Conservation (phyloP, 2,329 filamentous ascomycete species). For the Fusarium papillatum region DNA sequence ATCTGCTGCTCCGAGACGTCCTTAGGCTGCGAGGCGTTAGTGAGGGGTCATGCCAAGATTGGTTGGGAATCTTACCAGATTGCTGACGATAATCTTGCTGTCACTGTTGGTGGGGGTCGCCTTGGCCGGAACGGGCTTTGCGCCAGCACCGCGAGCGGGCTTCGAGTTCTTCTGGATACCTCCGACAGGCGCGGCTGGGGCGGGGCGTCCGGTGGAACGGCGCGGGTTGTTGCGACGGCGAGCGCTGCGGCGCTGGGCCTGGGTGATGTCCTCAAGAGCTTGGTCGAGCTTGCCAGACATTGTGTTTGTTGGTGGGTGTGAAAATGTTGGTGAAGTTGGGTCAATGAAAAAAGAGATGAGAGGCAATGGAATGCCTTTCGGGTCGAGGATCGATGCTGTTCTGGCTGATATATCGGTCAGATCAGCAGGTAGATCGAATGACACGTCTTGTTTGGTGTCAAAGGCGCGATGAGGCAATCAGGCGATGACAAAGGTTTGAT, state of each 20-base stretch:
- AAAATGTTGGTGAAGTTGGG: slow-evolving; percentile 22
- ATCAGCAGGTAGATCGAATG: slow-evolving; percentile 41
- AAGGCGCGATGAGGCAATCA: slow-evolving; percentile 21
- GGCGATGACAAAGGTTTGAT: slow-evolving; percentile 11
- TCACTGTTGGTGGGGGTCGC: slow-evolving; percentile 74
- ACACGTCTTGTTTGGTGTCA: slow-evolving; percentile 25
- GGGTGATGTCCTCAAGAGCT: slow-evolving; percentile 97
- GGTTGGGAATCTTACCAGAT: slow-evolving; percentile 78
- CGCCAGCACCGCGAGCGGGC: slow-evolving; percentile 68
- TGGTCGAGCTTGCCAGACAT: slow-evolving; percentile 98
- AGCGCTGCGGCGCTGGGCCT: slow-evolving; percentile 75
- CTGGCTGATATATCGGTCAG: slow-evolving; percentile 37
- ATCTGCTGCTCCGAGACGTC: slow-evolving; percentile 98
- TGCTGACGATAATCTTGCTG: slow-evolving; percentile 99
- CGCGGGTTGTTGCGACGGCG: slow-evolving; percentile 65
- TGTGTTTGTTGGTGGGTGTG: slow-evolving; percentile 51
- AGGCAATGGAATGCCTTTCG: slow-evolving; percentile 13
- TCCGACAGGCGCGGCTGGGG: slow-evolving; percentile 80
- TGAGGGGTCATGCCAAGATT: background rate
- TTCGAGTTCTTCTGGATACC: slow-evolving; percentile 87
- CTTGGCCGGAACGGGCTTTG: slow-evolving; percentile 75
- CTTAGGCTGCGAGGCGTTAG: slow-evolving; percentile 80
- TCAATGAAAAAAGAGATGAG: slow-evolving; percentile 18
- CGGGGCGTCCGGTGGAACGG: slow-evolving; percentile 64
- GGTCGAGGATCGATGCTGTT: slow-evolving; percentile 32